Base-by-base conservation (phyloP, 495 filamentous ascomycete species). In the Annulohypoxylon nitens region DNA sequence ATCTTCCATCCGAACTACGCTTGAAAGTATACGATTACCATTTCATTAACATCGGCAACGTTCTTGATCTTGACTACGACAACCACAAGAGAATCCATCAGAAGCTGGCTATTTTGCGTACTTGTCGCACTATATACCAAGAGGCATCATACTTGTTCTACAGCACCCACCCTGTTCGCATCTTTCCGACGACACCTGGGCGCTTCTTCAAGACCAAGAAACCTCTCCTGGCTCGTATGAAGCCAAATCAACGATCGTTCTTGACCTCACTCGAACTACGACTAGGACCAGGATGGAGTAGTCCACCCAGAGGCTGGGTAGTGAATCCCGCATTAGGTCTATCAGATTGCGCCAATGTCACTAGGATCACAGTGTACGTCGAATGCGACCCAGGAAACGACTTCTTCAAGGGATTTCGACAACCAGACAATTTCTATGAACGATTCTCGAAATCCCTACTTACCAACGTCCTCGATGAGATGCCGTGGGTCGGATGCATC, bases 121-220 rank as follows among this genome's bases (percentile, higher is more conserved):
- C 84, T 55, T 92, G 87, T 69, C 83, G 81, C 14, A 88, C 86
- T 14, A 81, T 96, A 67, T 90, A 95, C 77, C 78, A 84, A 23
- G 94, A 97, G 79, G 90, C 93, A 2, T 89, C 87, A 34, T 84
- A 90, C 69, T 83, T 87, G 76, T 97, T 95, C 81, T 97, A 93
- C 80, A 88, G 89, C 71, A 86, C 83, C 34, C 91, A 92, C 75
- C 91, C 89, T 6, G 92, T 96, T 78, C 91, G 93, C 47, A 78
- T 97, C 45, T 97, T 95, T 72, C 91, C 91, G 4, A 88, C 89
- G 20, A 87, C 91, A 69, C 90, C 91, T 48, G 91, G 92, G 45
- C 88, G 87, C 61, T 88, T 87, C 80, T 86, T 86, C 67, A 87
- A 90, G 79, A 89, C 86, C 18, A 89, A 89, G 76, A 83, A 80